These are phyloP conservation scores for Escovopsis sp. DNA, from an alignment of 2,329 filamentous ascomycete genomes.

Conservation along the genomic window DNA sequence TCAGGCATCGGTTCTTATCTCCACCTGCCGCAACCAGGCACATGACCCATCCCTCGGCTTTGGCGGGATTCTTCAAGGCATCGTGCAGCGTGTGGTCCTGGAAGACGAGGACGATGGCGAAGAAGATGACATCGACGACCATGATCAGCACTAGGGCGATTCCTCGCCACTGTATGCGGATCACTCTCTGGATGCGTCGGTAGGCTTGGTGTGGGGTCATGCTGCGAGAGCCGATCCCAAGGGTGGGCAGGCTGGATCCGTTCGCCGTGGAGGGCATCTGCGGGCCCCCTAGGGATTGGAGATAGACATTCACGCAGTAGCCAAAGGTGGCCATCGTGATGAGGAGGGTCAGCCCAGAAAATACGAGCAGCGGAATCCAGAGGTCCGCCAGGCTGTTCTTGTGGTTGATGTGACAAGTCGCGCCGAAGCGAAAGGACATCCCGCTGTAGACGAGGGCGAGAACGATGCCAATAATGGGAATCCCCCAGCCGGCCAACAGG, in stretches of 20 bases:
- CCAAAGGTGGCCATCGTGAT: slow-evolving; percentile 73
- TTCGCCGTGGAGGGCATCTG: slow-evolving; percentile 50
- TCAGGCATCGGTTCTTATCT: slow-evolving; percentile 52
- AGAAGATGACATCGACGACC: slow-evolving; percentile 83
- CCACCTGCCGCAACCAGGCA: slow-evolving; percentile 47
- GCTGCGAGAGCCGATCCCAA: slow-evolving; percentile 59
- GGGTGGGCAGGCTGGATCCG: slow-evolving; percentile 53
- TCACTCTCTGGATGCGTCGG: slow-evolving; percentile 68
- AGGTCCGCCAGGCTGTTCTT: slow-evolving; percentile 67
- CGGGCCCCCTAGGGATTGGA: slow-evolving; percentile 61
- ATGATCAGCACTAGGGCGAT: slow-evolving; percentile 84
- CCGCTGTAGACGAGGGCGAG: slow-evolving; percentile 73
- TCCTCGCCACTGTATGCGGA: slow-evolving; percentile 88
- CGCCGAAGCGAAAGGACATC: slow-evolving; percentile 85
- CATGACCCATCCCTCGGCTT: slow-evolving; percentile 49
- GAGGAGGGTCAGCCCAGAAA: slow-evolving; percentile 61
- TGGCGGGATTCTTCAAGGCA: slow-evolving; percentile 35
- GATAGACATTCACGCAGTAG: slow-evolving; percentile 92
- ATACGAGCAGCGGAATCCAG: slow-evolving; percentile 76
- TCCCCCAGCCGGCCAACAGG: slow-evolving; percentile 67
- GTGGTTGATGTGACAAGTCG: slow-evolving; percentile 90
- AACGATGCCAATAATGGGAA: slow-evolving; percentile 62
- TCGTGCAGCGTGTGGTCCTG: slow-evolving; percentile 59
- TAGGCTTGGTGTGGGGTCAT: slow-evolving; percentile 79
- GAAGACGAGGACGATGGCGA: slow-evolving; percentile 80